Evolutionary conservation across 1,139 yeast genomes (phyloP).

Genomic region (Saccharomyces hybrid): DNA sequence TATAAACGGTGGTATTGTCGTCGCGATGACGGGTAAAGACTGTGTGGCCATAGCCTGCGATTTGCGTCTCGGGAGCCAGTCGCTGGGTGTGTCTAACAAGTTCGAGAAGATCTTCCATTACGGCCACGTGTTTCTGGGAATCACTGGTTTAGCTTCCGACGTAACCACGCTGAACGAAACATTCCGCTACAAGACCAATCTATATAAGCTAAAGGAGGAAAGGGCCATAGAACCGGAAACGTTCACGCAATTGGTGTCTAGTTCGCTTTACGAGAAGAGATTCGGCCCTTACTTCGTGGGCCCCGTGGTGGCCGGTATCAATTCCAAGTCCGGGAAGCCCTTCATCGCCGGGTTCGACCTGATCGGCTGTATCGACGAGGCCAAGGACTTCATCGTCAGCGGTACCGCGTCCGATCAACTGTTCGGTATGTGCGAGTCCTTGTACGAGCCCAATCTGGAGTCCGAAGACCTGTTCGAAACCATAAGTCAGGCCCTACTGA

Average conservation of each 20-base stretch:
- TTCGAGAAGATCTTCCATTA: conserved; percentile 86
- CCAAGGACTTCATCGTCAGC: conserved; percentile 91
- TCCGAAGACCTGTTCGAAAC: conserved; percentile 97
- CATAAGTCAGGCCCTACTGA: conserved; percentile 84
- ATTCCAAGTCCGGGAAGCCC: conserved; percentile 73
- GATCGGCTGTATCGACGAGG: conserved; percentile 93
- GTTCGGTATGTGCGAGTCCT: conserved; percentile 97
- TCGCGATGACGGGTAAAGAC: conserved; percentile 97
- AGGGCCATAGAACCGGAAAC: conserved; percentile 88
- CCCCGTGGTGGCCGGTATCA: conserved; percentile 93
- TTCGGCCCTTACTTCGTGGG: conserved; percentile 97
- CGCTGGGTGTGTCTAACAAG: conserved; percentile 84
- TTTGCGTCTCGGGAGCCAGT: conserved; percentile 87
- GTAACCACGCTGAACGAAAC: conserved; percentile 77
- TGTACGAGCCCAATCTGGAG: conserved; percentile 87
- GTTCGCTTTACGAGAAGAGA: conserved; percentile 82
- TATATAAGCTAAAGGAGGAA: conserved; percentile 88
- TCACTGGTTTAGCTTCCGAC: conserved; percentile 94
- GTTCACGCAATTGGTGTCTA: conserved; percentile 85
- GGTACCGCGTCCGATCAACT: conserved; percentile 96
- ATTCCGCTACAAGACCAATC: conserved; percentile 76
- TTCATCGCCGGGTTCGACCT: conserved; percentile 93
- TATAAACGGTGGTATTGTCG: conserved; percentile 80
- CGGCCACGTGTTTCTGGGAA: conserved; percentile 81
- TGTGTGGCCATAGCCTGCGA: conserved; percentile 98